These are phyloP conservation scores for Selaginella tamariscina DNA, from an alignment of 75 land plant species.

Conservation along the genomic window DNA sequence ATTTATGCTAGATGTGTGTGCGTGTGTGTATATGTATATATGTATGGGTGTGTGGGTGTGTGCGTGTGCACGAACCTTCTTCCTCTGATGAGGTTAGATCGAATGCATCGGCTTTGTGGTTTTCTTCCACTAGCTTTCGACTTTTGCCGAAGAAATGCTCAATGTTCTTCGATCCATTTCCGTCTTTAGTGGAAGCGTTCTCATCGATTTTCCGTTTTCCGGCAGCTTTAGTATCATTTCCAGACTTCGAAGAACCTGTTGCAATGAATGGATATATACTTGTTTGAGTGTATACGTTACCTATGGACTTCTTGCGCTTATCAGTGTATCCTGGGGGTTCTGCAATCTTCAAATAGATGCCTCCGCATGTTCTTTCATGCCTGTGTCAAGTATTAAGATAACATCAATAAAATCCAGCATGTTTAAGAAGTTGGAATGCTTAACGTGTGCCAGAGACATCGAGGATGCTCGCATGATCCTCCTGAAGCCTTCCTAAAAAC, in stretches of 20 bases:
- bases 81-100: neutral
- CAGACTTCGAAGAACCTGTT: neutral
- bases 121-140: neutral
- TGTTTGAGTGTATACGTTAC: neutral
- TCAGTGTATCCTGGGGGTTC: slow-evolving; percentile 14
- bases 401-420: slow-evolving; percentile 2
- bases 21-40: no score
- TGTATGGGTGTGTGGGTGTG: no score
- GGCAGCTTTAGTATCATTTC: neutral
- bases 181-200: no score
- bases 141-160: neutral
- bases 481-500: neutral
- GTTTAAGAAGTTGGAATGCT: neutral
- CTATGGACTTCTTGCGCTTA: neutral
- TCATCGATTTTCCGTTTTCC: neutral
- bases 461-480: slow-evolving; percentile 13
- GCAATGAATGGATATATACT: neutral
- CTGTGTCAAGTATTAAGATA: no score
- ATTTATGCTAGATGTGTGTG: no score
- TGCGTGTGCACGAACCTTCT: neutral
- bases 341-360: slow-evolving; percentile 24
- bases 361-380: slow-evolving; percentile 22
- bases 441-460: slow-evolving; percentile 32
- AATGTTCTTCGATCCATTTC: slow-evolving; percentile 2
- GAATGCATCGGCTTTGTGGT: neutral